Evolutionary conservation across 2,329 filamentous ascomycete species (phyloP), one percentile per base, ranked within the genome.

Genomic region (Paecilomyces sp.): DNA sequence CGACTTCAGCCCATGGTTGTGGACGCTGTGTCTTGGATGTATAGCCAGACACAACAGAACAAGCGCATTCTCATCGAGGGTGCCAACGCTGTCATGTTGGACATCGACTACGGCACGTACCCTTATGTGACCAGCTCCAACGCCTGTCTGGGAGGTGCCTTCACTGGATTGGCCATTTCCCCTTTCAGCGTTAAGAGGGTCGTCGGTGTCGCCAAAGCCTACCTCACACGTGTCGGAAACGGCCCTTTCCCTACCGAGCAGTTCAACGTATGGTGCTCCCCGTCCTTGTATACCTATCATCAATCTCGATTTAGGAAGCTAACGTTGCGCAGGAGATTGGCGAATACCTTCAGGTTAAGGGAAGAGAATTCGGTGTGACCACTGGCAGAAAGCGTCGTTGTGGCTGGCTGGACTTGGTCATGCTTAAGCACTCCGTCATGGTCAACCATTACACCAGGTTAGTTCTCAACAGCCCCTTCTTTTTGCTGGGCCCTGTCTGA

Each of bases 191-290:
- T 87, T 65, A 80, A 78, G 61, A 80, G 81, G 62, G 80, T 85
- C 58, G 82, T 87, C 65, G 85, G 85, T 58, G 85, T 88, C 1
- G 81, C 87, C 54, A 88, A 88, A 70, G 85, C 85, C 30, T 87
- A 88, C 77, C 86, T 84, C 53, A 85, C 84, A 3, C 81, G 82
- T 55, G 82, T 84, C 33, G 79, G 78, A 64, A 82, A 80, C 18
- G 85, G 85, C 1, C 85, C 85, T 6, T 87, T 88, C 75, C 85
- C 85, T 1, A 85, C 82, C 11, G 85, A 88, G 69, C 82, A 85
- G 68, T 72, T 83, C 58, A 85, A 85, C 70, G 77, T 54, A 55
- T 41, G 11, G 52, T 50, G 30, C 22, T 18, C 5, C 47, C 51
- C 57, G 24, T 6, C 56, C 24, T 58, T 15, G 3, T 6, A 12